Percentiles rank a stretch among this genome's conserved stretches.
These are phyloP conservation scores for Russula dissimulans DNA, from an alignment of 768 basidiomycete genomes.

Conservation along the genomic window DNA sequence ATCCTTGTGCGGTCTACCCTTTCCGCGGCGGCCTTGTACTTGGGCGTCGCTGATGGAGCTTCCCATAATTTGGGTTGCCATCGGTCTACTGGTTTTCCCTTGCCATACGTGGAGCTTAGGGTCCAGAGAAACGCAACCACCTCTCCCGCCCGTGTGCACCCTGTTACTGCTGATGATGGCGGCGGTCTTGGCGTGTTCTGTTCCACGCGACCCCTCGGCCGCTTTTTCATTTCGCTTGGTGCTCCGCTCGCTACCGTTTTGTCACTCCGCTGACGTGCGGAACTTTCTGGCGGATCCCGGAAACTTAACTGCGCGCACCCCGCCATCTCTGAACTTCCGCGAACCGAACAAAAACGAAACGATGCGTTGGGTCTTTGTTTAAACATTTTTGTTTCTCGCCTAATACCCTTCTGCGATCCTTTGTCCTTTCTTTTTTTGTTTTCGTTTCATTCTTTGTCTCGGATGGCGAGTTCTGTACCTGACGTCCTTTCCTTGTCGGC, in stretches of 20 bases:
- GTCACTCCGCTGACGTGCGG: constrained; percentile 5
- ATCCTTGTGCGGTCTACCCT: neutral
- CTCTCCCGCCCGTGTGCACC: neutral
- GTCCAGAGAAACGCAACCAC: neutral
- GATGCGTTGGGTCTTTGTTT: neutral
- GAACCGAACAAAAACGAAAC: neutral
- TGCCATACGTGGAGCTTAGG: constrained; percentile 13
- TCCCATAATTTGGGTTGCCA: neutral
- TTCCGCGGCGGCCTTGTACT: neutral
- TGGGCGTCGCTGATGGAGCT: constrained; percentile 4
- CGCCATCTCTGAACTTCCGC: neutral
- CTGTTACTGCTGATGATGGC: neutral
- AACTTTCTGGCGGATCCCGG: constrained; percentile 3
- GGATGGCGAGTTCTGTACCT: neutral
- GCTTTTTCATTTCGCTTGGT: neutral
- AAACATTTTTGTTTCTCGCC: neutral
- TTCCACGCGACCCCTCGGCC: neutral
- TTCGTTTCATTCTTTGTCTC: neutral
- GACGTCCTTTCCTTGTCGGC: neutral
- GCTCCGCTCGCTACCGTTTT: neutral
- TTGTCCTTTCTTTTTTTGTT: neutral
- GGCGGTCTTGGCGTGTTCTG: neutral
- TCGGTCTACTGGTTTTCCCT: constrained; percentile 1
- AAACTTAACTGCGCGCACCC: neutral
- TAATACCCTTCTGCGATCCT: neutral